Percentiles rank a stretch among this genome's conserved stretches.
Conservation (phyloP, 768 basidiomycete species). For the Solioccasus polychromus region DNA sequence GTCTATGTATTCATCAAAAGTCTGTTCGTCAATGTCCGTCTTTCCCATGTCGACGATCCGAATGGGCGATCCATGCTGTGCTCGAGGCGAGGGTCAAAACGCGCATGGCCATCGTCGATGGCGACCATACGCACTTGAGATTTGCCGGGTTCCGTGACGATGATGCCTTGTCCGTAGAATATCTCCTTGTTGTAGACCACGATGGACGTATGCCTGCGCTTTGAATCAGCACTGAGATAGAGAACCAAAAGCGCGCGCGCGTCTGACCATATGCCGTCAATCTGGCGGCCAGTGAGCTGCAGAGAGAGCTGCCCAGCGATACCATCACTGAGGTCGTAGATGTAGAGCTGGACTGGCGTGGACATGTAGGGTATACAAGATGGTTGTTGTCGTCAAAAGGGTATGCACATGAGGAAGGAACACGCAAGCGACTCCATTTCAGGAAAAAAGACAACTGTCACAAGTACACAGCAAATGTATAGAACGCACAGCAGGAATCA, state of each 20-base stretch:
- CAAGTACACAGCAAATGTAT: no score
- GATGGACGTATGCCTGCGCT: constrained; percentile 83
- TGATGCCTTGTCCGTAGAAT: constrained; percentile 89
- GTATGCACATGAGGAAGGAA: no score
- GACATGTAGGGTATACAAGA: constrained; percentile 13
- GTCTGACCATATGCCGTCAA: constrained; percentile 88
- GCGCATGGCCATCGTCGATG: no score
- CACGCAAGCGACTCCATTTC: no score
- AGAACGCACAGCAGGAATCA: no score
- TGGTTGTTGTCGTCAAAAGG: no score
- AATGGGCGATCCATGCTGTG: constrained; percentile 71
- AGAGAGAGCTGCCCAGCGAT: constrained; percentile 75
- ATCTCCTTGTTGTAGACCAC: constrained; percentile 84
- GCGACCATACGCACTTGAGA: constrained; percentile 64
- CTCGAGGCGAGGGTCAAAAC: not conserved
- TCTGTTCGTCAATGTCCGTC: constrained; percentile 78
- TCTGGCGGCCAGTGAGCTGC: constrained; percentile 83
- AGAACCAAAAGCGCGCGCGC: not conserved
- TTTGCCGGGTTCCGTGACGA: constrained; percentile 63
- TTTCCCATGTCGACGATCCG: constrained; percentile 73
- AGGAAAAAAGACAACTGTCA: no score
- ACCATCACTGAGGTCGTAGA: constrained; percentile 90
- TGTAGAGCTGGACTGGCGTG: constrained; percentile 69
- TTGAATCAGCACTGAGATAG: constrained; percentile 5
- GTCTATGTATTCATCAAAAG: constrained; percentile 78